These are phyloP conservation scores for Didymosphaeria variabile DNA, from an alignment of 2,329 filamentous ascomycete species.

Conservation along the genomic window DNA sequence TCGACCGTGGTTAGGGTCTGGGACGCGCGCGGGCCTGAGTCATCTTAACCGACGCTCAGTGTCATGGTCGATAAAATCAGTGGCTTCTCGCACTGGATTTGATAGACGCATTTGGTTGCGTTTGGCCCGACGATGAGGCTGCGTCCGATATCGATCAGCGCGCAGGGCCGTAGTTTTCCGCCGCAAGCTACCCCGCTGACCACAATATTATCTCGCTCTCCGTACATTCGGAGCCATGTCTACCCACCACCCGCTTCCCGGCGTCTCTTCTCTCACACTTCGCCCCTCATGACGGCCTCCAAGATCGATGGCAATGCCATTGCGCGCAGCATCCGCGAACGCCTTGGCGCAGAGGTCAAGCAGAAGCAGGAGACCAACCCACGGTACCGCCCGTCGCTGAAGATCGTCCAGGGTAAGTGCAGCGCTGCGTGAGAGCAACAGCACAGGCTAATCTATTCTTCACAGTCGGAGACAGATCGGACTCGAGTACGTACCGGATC, in stretches of 20 bases:
- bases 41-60: conserved; percentile 21
- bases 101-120: conserved; percentile 31
- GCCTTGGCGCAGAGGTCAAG: conserved; percentile 80
- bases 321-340: conserved; percentile 88
- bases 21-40: conserved; percentile 23
- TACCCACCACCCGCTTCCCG: conserved; percentile 23
- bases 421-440: background rate
- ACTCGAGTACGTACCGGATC: conserved; percentile 76
- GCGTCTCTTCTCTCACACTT: conserved; percentile 60
- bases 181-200: conserved; percentile 43
- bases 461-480: conserved; percentile 87
- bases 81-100: conserved; percentile 31
- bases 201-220: conserved; percentile 36
- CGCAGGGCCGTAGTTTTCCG: conserved; percentile 40
- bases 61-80: conserved; percentile 26
- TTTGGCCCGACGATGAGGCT: conserved; percentile 36
- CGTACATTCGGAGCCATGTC: conserved; percentile 15
- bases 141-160: conserved; percentile 42
- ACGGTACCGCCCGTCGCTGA: conserved; percentile 86
- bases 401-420: conserved; percentile 87
- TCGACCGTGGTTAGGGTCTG: conserved; percentile 12
- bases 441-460: conserved; percentile 16
- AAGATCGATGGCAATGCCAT: conserved; percentile 97
- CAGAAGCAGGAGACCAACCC: conserved; percentile 84
- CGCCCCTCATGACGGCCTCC: conserved; percentile 77